Evolutionary conservation across 202 grass and related monocot genomes (phyloP), one percentile per base, ranked within the genome.

Genomic region (Schoenoplectus tabernaemontani): DNA sequence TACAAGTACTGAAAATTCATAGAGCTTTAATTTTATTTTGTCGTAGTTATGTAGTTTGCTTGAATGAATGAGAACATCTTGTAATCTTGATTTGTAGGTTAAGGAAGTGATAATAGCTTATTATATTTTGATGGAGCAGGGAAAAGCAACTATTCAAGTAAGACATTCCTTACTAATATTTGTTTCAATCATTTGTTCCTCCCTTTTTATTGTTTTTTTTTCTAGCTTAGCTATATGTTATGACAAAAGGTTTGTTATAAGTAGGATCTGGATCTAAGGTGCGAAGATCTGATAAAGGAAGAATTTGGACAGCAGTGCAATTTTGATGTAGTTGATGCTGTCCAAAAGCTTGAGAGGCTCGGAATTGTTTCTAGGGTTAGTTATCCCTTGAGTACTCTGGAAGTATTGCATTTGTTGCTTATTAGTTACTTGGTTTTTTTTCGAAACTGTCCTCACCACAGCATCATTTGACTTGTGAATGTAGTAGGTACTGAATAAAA

Each of bases 71-170:
- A 57, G 16, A 13, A 75, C 13, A 57, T 78, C 20, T 82, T 26
- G 0, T 46, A 58, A 66, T 59, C 4, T 66, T 65, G 48, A 87
- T n/a, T 56, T 78, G 9, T 75, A 99, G 96, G 88, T 99, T 43
- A 99, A 99, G 84, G 96, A 99, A 82, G 92, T 99, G 42, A 95
- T 99, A 53, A 65, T 99, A 81, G 90, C 90, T 60, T 99, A 95
- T 69, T 98, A 89, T 59, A 91, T 92, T 86, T 88, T 95, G 82
- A 99, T 95, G 96, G 85, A 93, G 85, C 90, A 95, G 86, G 96
- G 96, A 59, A 99, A 89, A 61, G 78, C 88, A 57, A 90, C 88
- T 17, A 34, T 83, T 58, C 68, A 86, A 57, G 96, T 88, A 83
- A 71, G 7, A 24, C 50, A 59, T 57, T 77, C 11, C 8, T 20